Evolutionary conservation across 495 filamentous ascomycete species (phyloP).

Genomic region (Neurospora discreta): DNA sequence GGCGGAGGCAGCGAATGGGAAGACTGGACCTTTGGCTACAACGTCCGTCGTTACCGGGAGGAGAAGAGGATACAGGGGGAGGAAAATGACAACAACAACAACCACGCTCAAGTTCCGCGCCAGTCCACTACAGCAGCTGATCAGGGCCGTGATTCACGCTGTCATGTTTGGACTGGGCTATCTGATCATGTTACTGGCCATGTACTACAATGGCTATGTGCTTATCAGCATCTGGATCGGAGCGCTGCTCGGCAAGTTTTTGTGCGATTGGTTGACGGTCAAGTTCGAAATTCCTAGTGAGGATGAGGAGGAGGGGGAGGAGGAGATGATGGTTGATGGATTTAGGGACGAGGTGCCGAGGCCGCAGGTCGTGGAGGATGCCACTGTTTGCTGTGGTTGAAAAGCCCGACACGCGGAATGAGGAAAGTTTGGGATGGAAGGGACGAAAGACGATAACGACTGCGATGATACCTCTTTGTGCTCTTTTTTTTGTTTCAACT

Average conservation of each 20-base stretch:
- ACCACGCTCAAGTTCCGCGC: slow-evolving; percentile 30
- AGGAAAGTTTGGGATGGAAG: neutral
- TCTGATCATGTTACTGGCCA: slow-evolving; percentile 46
- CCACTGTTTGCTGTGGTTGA: slow-evolving; percentile 20
- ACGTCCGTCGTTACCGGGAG: neutral
- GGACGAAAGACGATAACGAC: neutral
- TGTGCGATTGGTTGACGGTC: slow-evolving; percentile 31
- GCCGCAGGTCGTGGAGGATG: slow-evolving; percentile 11
- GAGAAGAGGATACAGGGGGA: neutral
- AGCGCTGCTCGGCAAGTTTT: slow-evolving; percentile 34
- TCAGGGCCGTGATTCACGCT: slow-evolving; percentile 38
- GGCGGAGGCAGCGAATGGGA: neutral
- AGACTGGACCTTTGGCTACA: neutral
- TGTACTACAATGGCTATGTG: slow-evolving; percentile 47
- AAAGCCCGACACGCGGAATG: too few relatives aligned
- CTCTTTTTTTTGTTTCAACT: neutral
- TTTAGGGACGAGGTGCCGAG: neutral
- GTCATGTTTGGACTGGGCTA: slow-evolving; percentile 44
- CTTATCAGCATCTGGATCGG: slow-evolving; percentile 47
- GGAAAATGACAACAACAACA: neutral
- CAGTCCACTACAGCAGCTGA: slow-evolving; percentile 34
- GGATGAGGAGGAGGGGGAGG: neutral
- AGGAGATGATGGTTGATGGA: neutral
- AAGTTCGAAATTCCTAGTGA: neutral
- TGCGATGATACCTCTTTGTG: neutral